Conservation (phyloP, 805 yeast genomes). For the Phaffomyces thermotolerans region DNA sequence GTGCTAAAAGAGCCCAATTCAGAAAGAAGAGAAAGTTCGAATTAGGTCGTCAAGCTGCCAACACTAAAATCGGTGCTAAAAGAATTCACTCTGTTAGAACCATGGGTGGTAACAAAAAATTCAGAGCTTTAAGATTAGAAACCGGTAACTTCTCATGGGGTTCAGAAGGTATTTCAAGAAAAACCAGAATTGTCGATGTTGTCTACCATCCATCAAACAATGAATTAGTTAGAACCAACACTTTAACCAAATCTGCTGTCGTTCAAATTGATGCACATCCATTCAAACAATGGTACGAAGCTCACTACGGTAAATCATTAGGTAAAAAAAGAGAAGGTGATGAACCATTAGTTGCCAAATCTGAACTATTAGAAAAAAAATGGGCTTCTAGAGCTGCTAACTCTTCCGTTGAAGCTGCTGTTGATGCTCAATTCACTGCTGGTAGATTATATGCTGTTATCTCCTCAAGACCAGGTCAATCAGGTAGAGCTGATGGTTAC, state of each 20-base stretch:
- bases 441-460: constrained; percentile 98
- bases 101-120: constrained; percentile 99
- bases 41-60: constrained; percentile 99
- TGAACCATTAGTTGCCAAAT: constrained; percentile 52
- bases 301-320: constrained; percentile 90
- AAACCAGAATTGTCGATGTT: constrained; percentile 98
- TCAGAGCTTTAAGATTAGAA: constrained; percentile 99
- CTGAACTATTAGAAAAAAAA: constrained; percentile 82
- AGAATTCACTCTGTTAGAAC: constrained; percentile 99
- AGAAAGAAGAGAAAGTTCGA: constrained; percentile 99
- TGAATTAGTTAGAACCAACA: constrained; percentile 99
- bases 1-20: constrained; percentile 99
- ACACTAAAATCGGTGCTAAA: constrained; percentile 98
- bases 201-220: constrained; percentile 99
- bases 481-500: constrained; percentile 99
- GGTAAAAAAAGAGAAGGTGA: constrained; percentile 69
- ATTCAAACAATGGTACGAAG: constrained; percentile 98
- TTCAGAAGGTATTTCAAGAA: constrained; percentile 96
- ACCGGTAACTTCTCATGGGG: constrained; percentile 99
- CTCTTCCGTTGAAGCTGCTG: constrained; percentile 83
- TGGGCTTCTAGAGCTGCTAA: constrained; percentile 85
- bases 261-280: constrained; percentile 99
- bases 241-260: constrained; percentile 97
- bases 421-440: constrained; percentile 94
- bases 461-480: constrained; percentile 99